Percentiles rank a stretch among this genome's conserved stretches.
phyloP scores from a whole-genome alignment of 2,329 filamentous ascomycete species.

The Lachnellula hyalina region DNA sequence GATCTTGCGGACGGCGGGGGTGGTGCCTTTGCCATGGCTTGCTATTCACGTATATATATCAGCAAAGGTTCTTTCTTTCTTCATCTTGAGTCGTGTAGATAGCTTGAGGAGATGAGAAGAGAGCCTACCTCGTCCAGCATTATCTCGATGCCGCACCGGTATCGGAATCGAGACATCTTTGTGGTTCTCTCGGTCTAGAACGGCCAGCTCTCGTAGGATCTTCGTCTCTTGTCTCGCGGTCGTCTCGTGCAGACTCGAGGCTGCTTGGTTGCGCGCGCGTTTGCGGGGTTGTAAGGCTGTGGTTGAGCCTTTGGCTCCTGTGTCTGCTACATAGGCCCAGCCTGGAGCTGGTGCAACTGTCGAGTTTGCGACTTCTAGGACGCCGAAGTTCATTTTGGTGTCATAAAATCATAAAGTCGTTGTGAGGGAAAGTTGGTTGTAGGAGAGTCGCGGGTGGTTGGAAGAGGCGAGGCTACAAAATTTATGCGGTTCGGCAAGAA shows the following conservation, averaged over 20 bases:
- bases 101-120: background rate
- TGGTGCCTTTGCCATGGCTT: constrained; percentile 28
- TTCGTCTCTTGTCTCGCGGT: constrained; percentile 79
- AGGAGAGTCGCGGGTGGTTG: constrained; percentile 1
- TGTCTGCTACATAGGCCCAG: constrained; percentile 88
- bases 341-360: constrained; percentile 70
- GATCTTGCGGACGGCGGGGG: constrained; percentile 63
- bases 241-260: constrained; percentile 56
- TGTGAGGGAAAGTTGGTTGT: background rate
- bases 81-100: background rate
- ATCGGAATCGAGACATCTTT: constrained; percentile 67
- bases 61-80: background rate
- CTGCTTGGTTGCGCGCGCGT: constrained; percentile 55
- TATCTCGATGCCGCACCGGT: constrained; percentile 48
- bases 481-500: background rate
- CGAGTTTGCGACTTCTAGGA: constrained; percentile 73
- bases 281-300: constrained; percentile 54
- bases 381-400: constrained; percentile 63
- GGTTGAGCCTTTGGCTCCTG: constrained; percentile 52
- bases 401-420: constrained; percentile 9
- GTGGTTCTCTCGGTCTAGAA: constrained; percentile 75
- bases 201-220: constrained; percentile 73
- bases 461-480: constrained; percentile 15
- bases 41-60: constrained; percentile 10
- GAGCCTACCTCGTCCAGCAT: constrained; percentile 35